Percentiles rank a stretch among this genome's conserved stretches.
These are phyloP conservation scores for Geotrichum restrictum DNA, from an alignment of 1,139 yeast species.

Conservation along the genomic window DNA sequence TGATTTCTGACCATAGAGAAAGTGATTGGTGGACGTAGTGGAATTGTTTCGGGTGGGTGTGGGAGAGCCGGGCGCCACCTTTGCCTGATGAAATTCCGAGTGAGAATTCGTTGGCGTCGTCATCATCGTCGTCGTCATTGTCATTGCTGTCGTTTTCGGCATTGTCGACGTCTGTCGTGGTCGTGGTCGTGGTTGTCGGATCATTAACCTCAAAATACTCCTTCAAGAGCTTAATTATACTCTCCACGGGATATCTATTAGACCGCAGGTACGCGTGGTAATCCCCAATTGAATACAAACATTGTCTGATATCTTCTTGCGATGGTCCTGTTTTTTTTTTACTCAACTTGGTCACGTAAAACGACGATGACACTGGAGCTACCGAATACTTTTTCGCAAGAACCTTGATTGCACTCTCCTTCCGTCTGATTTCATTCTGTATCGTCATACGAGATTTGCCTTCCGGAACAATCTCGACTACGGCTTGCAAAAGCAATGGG, in stretches of 20 bases:
- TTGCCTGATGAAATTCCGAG: constrained; percentile 61
- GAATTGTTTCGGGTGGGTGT: constrained; percentile 63
- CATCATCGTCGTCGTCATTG: constrained; percentile 38
- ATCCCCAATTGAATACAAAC: constrained; percentile 69
- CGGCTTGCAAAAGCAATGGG: constrained; percentile 54
- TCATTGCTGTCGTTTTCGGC: constrained; percentile 28
- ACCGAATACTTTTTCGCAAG: constrained; percentile 47
- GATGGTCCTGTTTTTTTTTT: constrained; percentile 29
- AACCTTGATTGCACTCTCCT: constrained; percentile 59
- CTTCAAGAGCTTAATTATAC: constrained; percentile 55
- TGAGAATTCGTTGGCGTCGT: constrained; percentile 42
- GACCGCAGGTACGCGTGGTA: constrained; percentile 66
- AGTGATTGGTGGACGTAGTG: constrained; percentile 67
- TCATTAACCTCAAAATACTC: constrained; percentile 46
- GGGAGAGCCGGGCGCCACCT: constrained; percentile 65
- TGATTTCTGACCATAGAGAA: constrained; percentile 66
- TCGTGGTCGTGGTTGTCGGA: neutral
- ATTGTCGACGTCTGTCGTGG: constrained; percentile 35
- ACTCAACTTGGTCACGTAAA: neutral
- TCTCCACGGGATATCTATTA: constrained; percentile 58
- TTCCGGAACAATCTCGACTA: constrained; percentile 57
- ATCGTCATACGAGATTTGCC: constrained; percentile 51
- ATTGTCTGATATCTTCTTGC: constrained; percentile 58
- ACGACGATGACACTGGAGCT: constrained; percentile 10
- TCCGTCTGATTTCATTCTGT: constrained; percentile 54